Base-by-base conservation (phyloP, 768 basidiomycete genomes). In the Naganishia kalamii region DNA sequence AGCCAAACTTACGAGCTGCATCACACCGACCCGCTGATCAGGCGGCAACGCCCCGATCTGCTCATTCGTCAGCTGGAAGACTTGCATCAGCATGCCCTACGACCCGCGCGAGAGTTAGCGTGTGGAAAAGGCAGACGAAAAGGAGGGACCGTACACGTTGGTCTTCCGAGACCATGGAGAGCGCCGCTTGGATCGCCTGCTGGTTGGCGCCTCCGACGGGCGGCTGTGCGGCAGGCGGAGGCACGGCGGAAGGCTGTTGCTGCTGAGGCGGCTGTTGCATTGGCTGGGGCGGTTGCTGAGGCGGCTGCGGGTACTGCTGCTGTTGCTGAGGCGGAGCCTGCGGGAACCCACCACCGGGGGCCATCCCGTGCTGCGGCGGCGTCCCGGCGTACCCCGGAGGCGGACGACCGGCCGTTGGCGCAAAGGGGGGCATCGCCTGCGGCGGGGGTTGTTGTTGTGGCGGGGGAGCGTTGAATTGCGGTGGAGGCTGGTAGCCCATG, bases 51-150 rank as follows among this genome's bases (percentile, higher is more conserved):
- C 84, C 50, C 86, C 86, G 68, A 97, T 88, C 76, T 94, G 91
- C 48, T 89, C 90, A 49, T 82, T 86, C 0, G 88, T 87, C 74
- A 97, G 77, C 66, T 82, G 84, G 33, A 97, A 80, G 0, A 97
- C 92, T 80, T 92, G 91, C 78, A 90, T 83, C 60, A 96, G 75
- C 86, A 94, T 88, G 35, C 84, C 83, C 89, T 80, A n/a, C n/a
- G 65, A 88, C 70, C 59, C 13, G 65, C 57, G 33, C 49, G 13
- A 52, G 72, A 62, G 78, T 69, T 61, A 54, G 66, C 30, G 46
- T 65, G 43, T 63, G 49, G 15, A 37, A 3, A 30, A 12, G 27
- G 17, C 6, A 35, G 2, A 7, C 50, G 17, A 21, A 4, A 12
- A 23, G 19, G n/a, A 7, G 7, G 19, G 30, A 21, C 70, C 74